Conservation (phyloP, 192 early-diverging fungal genomes). For the Backusella luteola region DNA sequence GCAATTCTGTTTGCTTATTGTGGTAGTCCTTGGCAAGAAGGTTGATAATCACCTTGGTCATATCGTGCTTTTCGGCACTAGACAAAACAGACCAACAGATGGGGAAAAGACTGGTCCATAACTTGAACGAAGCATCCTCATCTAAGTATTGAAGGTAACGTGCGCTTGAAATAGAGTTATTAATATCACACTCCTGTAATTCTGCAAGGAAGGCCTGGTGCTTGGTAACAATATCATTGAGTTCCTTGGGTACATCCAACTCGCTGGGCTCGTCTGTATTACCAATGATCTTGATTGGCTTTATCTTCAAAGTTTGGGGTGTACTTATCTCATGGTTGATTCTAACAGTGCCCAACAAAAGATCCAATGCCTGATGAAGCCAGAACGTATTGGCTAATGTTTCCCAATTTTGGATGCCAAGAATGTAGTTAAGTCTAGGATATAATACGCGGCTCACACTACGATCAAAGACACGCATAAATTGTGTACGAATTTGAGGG, state of each 20-base stretch:
- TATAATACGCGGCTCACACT: conserved; percentile 70
- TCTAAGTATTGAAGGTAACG: conserved; percentile 69
- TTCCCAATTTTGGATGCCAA: conserved; percentile 97
- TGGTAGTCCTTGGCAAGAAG: conserved; percentile 94
- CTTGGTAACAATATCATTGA: conserved; percentile 44
- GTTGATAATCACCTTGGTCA: conserved; percentile 78
- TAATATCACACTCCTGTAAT: conserved; percentile 48
- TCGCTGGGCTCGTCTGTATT: background rate
- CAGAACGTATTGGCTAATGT: conserved; percentile 82
- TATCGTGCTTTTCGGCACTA: conserved; percentile 77
- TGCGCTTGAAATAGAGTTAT: conserved; percentile 54
- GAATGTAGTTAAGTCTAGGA: conserved; percentile 81
- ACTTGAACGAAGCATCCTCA: conserved; percentile 58
- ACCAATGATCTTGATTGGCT: conserved; percentile 32
- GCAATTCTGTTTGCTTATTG: conserved; percentile 65
- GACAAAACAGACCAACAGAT: conserved; percentile 75
- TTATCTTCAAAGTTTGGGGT: conserved; percentile 45
- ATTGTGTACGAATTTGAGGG: conserved; percentile 75
- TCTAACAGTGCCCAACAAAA: conserved; percentile 73
- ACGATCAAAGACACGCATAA: conserved; percentile 78
- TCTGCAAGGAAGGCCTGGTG: conserved; percentile 65
- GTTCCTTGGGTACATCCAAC: conserved; percentile 30
- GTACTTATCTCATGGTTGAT: conserved; percentile 36
- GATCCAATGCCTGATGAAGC: conserved; percentile 88
- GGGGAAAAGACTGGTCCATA: conserved; percentile 89